Conservation (phyloP, 495 filamentous ascomycete species). For the Cetradonia linearis region DNA sequence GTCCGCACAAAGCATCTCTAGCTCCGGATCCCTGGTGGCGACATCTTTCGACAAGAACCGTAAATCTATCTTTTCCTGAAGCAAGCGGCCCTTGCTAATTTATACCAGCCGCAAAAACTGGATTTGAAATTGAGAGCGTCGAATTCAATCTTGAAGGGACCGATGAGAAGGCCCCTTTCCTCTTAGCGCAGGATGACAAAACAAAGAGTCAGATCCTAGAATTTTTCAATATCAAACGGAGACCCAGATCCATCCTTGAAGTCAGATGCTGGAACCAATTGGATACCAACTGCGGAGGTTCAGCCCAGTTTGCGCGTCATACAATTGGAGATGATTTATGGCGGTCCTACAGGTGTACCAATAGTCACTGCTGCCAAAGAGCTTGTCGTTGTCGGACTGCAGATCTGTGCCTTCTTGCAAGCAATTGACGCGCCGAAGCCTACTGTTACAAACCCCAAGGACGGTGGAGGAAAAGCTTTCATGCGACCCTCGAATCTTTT, state of each 20-base stretch:
- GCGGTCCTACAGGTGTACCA: not conserved
- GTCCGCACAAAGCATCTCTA: not conserved
- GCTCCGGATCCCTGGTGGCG: not conserved
- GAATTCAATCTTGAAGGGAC: not conserved
- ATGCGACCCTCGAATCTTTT: not conserved
- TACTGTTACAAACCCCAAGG: not conserved
- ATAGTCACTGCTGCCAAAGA: not conserved
- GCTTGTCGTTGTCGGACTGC: not conserved
- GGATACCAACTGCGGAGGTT: conserved; percentile 1
- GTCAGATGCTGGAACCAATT: not conserved
- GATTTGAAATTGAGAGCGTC: not conserved
- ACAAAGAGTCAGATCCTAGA: not conserved
- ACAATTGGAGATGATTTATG: conserved; percentile 2
- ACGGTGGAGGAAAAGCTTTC: not conserved
- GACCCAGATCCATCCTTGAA: not conserved
- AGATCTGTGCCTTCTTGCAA: not conserved
- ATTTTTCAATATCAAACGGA: not conserved
- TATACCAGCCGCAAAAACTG: not conserved
- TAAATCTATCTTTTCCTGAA: not conserved
- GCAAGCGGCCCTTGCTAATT: not conserved
- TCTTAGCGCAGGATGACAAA: not conserved
- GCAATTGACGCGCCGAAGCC: not conserved
- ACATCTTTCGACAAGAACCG: not conserved
- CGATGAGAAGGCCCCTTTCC: not conserved
- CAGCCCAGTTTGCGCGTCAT: not conserved